Base-by-base conservation (phyloP, 1,284 basidiomycete species). In the Flammula alnicola region DNA sequence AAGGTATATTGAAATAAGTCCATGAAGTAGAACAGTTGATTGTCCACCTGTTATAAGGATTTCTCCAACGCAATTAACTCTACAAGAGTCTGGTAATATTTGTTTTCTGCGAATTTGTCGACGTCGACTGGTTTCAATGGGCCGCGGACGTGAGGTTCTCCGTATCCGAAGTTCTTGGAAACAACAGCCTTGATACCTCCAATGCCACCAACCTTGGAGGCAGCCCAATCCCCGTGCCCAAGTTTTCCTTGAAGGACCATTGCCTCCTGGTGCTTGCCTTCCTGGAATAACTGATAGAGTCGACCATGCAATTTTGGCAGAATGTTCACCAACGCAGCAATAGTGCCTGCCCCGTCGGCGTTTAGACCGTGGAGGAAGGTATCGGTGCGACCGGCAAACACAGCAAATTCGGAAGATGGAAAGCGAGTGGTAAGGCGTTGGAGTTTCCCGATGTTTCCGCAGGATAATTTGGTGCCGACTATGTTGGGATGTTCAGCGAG, bases 381-480 rank as follows among this genome's bases (percentile, higher is more conserved):
- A 55, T 89, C 86, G 5, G 80, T 80, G 36, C 80, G 76, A 2
- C 88, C 85, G 11, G 85, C 77, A 61, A 81, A 85, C 3, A 83
- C 78, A 2, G 84, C 79, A 58, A 88, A 88, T 35, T 80, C 70
- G 5, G 71, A 63, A 1, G 74, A 54, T 10, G 79, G 68, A 55
- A 83, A 77, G 4, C 72, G 65, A 2, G 80, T 81, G 5, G 85
- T 82, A 33, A 95, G 73, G 8, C 91, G 84, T 44, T 88, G 83
- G 43, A 92, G 82, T 66, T 95, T 95, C 36, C 92, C 91, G 51
- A 95, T 81, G 61, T 84, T 86, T 4, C 87, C 91, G 63, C 91
- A 93, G 30, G 93, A 94, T 35, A 95, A 78, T 71, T 94, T 95
- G 44, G 84, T 86, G 51, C 93, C 93, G 56, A 94, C 90, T 61